Conservation (phyloP, 306 rosid species). For the Lathyrus sativus region DNA sequence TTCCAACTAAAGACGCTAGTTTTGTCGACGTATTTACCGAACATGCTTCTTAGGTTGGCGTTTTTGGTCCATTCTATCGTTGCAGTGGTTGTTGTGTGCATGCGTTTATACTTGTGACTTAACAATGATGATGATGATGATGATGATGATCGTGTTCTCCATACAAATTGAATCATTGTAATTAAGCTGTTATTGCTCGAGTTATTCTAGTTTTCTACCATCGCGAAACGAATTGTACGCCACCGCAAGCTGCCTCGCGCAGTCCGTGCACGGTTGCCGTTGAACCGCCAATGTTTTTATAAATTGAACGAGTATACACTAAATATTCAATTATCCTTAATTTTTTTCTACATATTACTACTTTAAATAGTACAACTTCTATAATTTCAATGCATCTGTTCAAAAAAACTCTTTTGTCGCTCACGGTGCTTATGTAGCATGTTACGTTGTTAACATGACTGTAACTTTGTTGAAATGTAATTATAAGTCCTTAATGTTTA, state of each 20-base stretch:
- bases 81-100: background rate
- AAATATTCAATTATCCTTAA: too few species aligned
- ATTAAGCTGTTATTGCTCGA: background rate
- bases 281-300: too few species aligned
- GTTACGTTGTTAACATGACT: too few species aligned
- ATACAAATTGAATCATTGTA: slow-evolving; percentile 2
- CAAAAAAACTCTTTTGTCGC: too few species aligned
- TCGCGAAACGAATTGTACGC: background rate
- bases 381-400: too few species aligned
- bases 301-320: too few species aligned
- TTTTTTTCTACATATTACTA: too few species aligned
- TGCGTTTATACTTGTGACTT: slow-evolving; percentile 22
- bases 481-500: too few species aligned
- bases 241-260: background rate
- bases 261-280: too few species aligned
- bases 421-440: too few species aligned
- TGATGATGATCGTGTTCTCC: background rate
- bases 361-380: too few species aligned
- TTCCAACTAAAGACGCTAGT: slow-evolving; percentile 73
- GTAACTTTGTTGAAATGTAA: too few species aligned
- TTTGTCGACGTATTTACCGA: slow-evolving; percentile 72
- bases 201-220: background rate
- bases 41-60: slow-evolving; percentile 60
- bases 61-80: slow-evolving; percentile 30
- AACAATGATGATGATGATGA: background rate